A percentile compares a stretch with the other conserved stretches of the same genome.
Conservation (phyloP, 2,329 filamentous ascomycete genomes). For the Diaporthe sp. region DNA sequence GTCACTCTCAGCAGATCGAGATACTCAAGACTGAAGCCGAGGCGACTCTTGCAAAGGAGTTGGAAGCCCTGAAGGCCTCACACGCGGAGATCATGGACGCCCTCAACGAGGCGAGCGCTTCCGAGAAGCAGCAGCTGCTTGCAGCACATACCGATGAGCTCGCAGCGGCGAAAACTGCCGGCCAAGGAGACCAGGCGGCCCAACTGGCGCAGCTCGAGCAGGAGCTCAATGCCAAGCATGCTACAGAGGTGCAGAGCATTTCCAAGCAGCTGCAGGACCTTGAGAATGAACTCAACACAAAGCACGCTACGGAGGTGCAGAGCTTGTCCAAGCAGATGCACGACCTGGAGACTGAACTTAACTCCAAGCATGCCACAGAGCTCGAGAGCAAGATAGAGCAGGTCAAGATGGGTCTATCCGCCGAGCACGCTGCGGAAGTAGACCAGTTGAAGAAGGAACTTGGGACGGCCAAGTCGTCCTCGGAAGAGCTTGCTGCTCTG, state of each 20-base stretch:
- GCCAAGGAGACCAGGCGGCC: slow-evolving; percentile 39
- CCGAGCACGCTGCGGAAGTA: slow-evolving; percentile 49
- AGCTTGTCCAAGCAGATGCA: slow-evolving; percentile 31
- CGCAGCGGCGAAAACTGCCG: slow-evolving; percentile 40
- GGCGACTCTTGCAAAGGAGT: slow-evolving; percentile 50
- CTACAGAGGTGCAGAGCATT: slow-evolving; percentile 17
- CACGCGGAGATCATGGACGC: slow-evolving; percentile 55
- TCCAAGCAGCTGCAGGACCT: slow-evolving; percentile 32
- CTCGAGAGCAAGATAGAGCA: slow-evolving; percentile 45
- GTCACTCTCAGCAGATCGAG: slow-evolving; percentile 62
- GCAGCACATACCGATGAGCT: slow-evolving; percentile 47
- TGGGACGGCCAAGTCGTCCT: slow-evolving; percentile 43
- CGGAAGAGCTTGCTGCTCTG: slow-evolving; percentile 44
- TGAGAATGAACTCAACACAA: slow-evolving; percentile 37
- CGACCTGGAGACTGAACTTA: slow-evolving; percentile 29
- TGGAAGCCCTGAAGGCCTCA: slow-evolving; percentile 54
- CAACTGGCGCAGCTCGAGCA: slow-evolving; percentile 41
- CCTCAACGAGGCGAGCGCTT: slow-evolving; percentile 53
- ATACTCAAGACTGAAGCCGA: slow-evolving; percentile 55
- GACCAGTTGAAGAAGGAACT: slow-evolving; percentile 48
- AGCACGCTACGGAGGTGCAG: slow-evolving; percentile 46
- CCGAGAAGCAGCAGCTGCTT: slow-evolving; percentile 51
- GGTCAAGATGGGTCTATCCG: slow-evolving; percentile 47
- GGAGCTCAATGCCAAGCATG: slow-evolving; percentile 38
- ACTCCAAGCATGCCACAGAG: slow-evolving; percentile 46